Base-by-base conservation (phyloP, 768 basidiomycete species). In the Boletus reticuloceps region DNA sequence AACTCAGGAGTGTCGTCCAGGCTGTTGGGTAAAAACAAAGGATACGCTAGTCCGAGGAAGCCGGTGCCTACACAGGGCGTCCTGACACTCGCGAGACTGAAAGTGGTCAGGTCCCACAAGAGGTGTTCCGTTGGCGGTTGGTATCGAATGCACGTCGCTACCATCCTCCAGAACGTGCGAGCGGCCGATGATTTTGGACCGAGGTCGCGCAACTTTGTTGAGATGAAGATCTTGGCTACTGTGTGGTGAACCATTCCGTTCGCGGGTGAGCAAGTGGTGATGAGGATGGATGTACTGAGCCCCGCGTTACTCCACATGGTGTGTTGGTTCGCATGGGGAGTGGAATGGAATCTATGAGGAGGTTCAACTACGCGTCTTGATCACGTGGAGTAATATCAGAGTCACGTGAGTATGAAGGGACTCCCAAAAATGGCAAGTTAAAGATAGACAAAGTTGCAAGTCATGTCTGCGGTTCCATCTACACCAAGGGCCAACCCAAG, bases 391-490 rank as follows among this genome's bases (percentile, higher is more conserved):
- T 0, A 58, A 58, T 55, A 10, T 55, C 50, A 59, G 36, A 6
- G 22, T 65, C 65, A 67, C 50, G 51, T 57, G 59, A 17, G 4
- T 13, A 1, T 1, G 0, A 1, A n/a, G 2, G 20, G 8, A 0
- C 16, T 20, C 39, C 50, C 38, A 1, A 43, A 56, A 47, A 47
- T 34, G 29, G 50, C 17, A 50, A 51, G 37, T 51, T 16, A 19
- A 51, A 34, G 44, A 41, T 37, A 2, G 13, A 8, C 11, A 29
- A n/a, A n/a, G n/a, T 43, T 50, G 22, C 31, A 6, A 51, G 20
- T 19, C 52, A 76, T 76, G 76, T 68, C 75, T 58, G 52, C 64
- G 0, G 62, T 67, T 6, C 69, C 74, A 11, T 56, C 67, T 5
- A 79, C 77, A 36, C 71, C 70, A 42, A 69, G 62, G 34, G 61